Evolutionary conservation across 768 basidiomycete genomes (phyloP).

Genomic region (Russula brevipes): DNA sequence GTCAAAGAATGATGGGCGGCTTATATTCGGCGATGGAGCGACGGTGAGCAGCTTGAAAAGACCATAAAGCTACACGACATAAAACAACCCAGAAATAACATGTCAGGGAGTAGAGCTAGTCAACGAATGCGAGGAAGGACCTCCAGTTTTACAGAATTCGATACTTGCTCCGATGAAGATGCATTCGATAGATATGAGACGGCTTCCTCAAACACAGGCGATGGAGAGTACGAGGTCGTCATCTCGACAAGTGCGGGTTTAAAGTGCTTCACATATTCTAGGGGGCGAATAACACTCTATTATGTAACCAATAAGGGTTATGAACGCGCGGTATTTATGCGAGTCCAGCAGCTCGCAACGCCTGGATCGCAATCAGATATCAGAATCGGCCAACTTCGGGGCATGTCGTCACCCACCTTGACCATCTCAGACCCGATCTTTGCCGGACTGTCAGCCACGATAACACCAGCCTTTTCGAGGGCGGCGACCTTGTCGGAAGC

Average conservation of each 20-base stretch:
- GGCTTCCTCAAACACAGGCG: slow-evolving; percentile 50
- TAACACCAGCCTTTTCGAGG: slow-evolving; percentile 83
- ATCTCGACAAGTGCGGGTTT: slow-evolving; percentile 15
- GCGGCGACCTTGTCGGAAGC: slow-evolving; percentile 92
- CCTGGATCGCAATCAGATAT: slow-evolving; percentile 39
- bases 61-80: slow-evolving; percentile 62
- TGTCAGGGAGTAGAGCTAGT: slow-evolving; percentile 21
- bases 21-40: slow-evolving; percentile 46
- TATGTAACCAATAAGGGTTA: slow-evolving; percentile 34
- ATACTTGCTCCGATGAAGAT: slow-evolving; percentile 48
- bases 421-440: slow-evolving; percentile 89
- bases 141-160: slow-evolving; percentile 68
- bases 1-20: slow-evolving; percentile 74
- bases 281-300: slow-evolving; percentile 31
- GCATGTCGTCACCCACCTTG: slow-evolving; percentile 50
- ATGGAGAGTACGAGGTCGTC: slow-evolving; percentile 31
- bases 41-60: slow-evolving; percentile 74
- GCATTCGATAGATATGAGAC: slow-evolving; percentile 58
- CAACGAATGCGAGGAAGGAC: slow-evolving; percentile 37
- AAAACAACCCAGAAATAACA: slow-evolving; percentile 8
- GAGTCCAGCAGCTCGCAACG: slow-evolving; percentile 73
- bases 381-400: not conserved
- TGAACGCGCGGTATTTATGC: slow-evolving; percentile 37
- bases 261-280: slow-evolving; percentile 10
- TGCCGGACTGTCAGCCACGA: slow-evolving; percentile 93